Base-by-base conservation (phyloP, 805 yeast species). In the Metschnikowia amazonensis region DNA sequence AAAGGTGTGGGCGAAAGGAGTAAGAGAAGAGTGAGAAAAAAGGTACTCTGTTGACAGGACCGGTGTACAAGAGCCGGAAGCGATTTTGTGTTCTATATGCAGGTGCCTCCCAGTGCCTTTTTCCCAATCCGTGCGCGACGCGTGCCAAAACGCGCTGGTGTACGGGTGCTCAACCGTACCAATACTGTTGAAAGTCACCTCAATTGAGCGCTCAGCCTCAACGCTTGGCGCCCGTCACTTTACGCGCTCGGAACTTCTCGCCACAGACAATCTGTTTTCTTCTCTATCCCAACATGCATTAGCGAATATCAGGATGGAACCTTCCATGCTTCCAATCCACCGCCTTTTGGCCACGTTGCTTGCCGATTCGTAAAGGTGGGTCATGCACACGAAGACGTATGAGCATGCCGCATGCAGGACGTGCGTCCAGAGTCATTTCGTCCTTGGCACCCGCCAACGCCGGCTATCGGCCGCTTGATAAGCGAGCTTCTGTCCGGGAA, bases 41-140 rank as follows among this genome's bases (percentile, higher is more conserved):
- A 39, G 32, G 42, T 20, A 30, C 42, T 24, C 11, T 30, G 29
- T 39, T 39, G 42, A 39, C 42, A 39, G 42, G 29, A 27, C 36
- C 27, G 42, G 42, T 39, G 35, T 39, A 39, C 16, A 39, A 39
- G 42, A 21, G 21, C 20, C 35, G 28, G 20, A 17, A 21, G 42
- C 36, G 28, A 9, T 21, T 39, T 38, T 39, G 18, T 14, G 11
- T 17, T 4, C 29, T 23, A 5, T 16, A 21, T 30, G 42, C 42
- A 29, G 35, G 35, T 7, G 3, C 9, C 11, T 14, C 37, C 17
- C 13, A 30, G 34, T 17, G 30, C 14, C 8, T 33, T 33, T 41
- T 41, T 41, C 44, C 44, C 38, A 27, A 41, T 41, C 16, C 14
- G 44, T 25, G 32, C 38, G 44, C 44, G 44, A 32, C 44, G 44